Base-by-base conservation (phyloP, 1,284 basidiomycete species). In the Mixia osmundae region DNA sequence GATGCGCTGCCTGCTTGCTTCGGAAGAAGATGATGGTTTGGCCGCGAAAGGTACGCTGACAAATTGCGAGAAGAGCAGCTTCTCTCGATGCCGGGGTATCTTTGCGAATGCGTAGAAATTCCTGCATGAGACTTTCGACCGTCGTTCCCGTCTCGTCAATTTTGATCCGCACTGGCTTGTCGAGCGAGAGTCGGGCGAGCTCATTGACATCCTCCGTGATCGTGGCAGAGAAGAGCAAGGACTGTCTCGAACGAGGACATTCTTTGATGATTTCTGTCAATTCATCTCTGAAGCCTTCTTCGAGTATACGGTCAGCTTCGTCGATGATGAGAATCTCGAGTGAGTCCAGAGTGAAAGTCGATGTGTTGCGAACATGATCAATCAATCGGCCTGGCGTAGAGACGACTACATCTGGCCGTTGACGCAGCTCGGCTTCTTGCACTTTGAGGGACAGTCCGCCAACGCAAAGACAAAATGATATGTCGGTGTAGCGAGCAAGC, bases 181-280 rank as follows among this genome's bases (percentile, higher is more conserved):
- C 73, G 33, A 97, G 63, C 12, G 78, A 82, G 65, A 95, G 76
- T 50, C 72, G 71, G 39, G 94, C 77, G 29, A 97, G 68, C 52
- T 85, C 76, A 50, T 94, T 83, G 6, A 97, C 77, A 1, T 76
- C 76, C 57, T 95, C 89, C 2, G 83, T 91, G 76, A 95, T 94
- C 1, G 89, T 97, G 1, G 89, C 89, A 0, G 83, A 91, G 59
- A 97, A 97, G 19, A 97, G 65, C 83, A 97, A 91, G 3, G 89
- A 94, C 57, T 95, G 89, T 26, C 89, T 70, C 11, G 76, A 76
- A 11, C 64, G 61, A 2, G 89, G 87, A 52, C 85, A 89, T 25
- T 76, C 68, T 46, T 72, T 74, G 55, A 95, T 72, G 48, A 97
- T 94, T 59, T 97, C 89, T 25, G 72, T 65, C 23, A 97, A 64